Evolutionary conservation across 139 green algal species (phyloP).

Genomic region (Picochlorum sp.): DNA sequence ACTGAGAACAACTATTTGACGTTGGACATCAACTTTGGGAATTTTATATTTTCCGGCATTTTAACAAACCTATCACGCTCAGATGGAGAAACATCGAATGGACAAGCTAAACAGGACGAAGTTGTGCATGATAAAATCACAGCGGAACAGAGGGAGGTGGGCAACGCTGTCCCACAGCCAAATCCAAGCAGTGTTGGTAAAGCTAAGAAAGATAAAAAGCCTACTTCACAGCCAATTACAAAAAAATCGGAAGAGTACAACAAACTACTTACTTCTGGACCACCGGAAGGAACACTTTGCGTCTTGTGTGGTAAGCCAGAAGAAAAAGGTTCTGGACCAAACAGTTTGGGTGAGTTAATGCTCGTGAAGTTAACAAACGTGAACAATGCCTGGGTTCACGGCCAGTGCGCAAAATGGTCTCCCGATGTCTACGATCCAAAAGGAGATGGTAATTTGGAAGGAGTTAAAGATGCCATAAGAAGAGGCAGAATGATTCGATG

Average conservation of each 20-base stretch:
- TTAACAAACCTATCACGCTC: background rate
- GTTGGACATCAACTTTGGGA: no score
- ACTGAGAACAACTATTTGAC: no score
- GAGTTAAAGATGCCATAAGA: slow-evolving; percentile 36
- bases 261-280: background rate
- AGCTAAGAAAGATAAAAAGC: slow-evolving; percentile 3
- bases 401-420: slow-evolving; percentile 57
- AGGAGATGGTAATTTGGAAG: slow-evolving; percentile 20
- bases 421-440: slow-evolving; percentile 36
- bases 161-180: background rate
- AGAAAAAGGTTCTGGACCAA: background rate
- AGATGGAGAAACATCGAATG: background rate
- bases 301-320: background rate
- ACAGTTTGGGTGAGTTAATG: slow-evolving; percentile 10
- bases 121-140: background rate
- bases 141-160: no score
- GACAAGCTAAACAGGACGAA: background rate
- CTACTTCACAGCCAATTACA: background rate
- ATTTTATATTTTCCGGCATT: no score
- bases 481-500: slow-evolving; percentile 51
- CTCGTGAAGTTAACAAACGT: slow-evolving; percentile 17
- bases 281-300: background rate
- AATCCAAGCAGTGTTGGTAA: slow-evolving; percentile 1
- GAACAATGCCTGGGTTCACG: slow-evolving; percentile 41
- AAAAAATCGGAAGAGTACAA: background rate